phyloP scores from a whole-genome alignment of 164 flowering plant species.

The Sedum album region DNA sequence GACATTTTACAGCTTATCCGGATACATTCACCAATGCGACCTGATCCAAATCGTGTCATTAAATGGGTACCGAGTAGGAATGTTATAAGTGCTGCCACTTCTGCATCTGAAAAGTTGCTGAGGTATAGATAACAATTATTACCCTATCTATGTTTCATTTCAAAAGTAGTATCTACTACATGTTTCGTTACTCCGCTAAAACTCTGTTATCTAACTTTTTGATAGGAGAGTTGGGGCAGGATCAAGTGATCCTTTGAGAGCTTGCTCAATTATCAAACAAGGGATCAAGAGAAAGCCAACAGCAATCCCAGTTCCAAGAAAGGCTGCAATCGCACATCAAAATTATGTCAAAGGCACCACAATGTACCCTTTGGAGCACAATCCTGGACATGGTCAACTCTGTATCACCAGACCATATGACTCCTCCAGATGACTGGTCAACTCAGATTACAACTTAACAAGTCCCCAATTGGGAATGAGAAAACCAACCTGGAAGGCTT shows the following conservation, averaged over 20 bases:
- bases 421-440: constrained; percentile 4
- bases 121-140: constrained; percentile 32
- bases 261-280: constrained; percentile 64
- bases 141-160: neutral
- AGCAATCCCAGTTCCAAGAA: constrained; percentile 30
- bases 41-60: constrained; percentile 63
- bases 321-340: constrained; percentile 59
- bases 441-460: neutral
- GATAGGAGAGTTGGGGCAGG: constrained; percentile 70
- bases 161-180: neutral
- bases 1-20: constrained; percentile 56
- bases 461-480: neutral
- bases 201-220: neutral
- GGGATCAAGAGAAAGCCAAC: constrained; percentile 20
- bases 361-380: constrained; percentile 86
- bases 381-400: constrained; percentile 62
- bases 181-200: neutral
- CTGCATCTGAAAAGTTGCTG: constrained; percentile 70
- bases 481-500: neutral
- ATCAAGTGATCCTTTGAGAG: constrained; percentile 38
- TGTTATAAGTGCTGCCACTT: constrained; percentile 57
- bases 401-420: constrained; percentile 40
- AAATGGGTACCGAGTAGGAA: constrained; percentile 61
- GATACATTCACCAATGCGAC: constrained; percentile 92
- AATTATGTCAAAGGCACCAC: constrained; percentile 54